Percentiles rank a stretch among this genome's conserved stretches.
These are phyloP conservation scores for Aspergillus puulaauensis DNA, from an alignment of 2,329 filamentous ascomycete species.

Conservation along the genomic window DNA sequence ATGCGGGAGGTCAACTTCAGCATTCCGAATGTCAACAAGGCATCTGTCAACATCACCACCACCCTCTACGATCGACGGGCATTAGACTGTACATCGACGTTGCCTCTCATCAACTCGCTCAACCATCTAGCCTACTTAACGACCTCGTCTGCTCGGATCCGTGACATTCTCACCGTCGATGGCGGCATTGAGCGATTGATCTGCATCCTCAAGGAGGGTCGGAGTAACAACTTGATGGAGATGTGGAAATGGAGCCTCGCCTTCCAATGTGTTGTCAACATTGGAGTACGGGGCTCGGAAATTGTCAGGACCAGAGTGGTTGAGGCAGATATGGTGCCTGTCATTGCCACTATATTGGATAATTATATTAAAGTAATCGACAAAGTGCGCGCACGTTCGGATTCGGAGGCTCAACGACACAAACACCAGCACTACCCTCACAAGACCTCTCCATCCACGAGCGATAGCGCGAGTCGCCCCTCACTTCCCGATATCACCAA, in stretches of 20 bases:
- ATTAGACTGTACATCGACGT: slow-evolving; percentile 95
- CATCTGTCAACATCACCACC: slow-evolving; percentile 96
- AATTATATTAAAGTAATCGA: slow-evolving; percentile 98
- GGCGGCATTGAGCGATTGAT: slow-evolving; percentile 94
- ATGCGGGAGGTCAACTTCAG: slow-evolving; percentile 99
- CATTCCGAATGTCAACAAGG: slow-evolving; percentile 99
- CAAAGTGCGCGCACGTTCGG: slow-evolving; percentile 81
- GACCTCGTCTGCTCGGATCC: slow-evolving; percentile 93
- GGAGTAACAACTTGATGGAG: slow-evolving; percentile 98
- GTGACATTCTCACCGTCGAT: slow-evolving; percentile 97
- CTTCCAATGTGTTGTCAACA: slow-evolving; percentile 98
- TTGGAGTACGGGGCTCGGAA: slow-evolving; percentile 93
- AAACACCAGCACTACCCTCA: slow-evolving; percentile 22
- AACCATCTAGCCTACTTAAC: slow-evolving; percentile 99
- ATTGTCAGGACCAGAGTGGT: slow-evolving; percentile 91
- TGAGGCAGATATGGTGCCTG: slow-evolving; percentile 97
- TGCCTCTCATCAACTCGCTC: slow-evolving; percentile 96
- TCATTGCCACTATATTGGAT: slow-evolving; percentile 96
- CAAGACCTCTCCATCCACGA: slow-evolving; percentile 29
- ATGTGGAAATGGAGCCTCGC: slow-evolving; percentile 99
- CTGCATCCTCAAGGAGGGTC: slow-evolving; percentile 95
- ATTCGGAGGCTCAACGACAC: slow-evolving; percentile 67
- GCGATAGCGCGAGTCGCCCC: slow-evolving; percentile 29
- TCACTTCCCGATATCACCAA: slow-evolving; percentile 53
- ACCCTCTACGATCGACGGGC: slow-evolving; percentile 96